Base-by-base conservation (phyloP, 202 grass and related monocot species). In the Digitaria exilis region DNA sequence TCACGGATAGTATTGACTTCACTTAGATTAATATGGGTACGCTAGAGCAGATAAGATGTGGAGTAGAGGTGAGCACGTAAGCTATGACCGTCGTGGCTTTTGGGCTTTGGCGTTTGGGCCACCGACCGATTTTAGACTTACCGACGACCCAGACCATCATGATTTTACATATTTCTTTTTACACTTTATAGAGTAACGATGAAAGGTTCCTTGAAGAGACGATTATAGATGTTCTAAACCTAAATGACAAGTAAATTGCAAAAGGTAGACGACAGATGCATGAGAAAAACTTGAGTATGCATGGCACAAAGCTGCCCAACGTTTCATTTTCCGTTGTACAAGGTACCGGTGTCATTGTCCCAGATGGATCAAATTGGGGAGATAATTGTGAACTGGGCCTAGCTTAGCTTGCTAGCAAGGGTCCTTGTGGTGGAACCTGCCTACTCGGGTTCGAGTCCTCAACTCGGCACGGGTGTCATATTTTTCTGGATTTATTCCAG, bases 1-100 rank as follows among this genome's bases (percentile, higher is more conserved):
- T 89, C 83, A 74, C 68, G 59, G 74, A 74, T 79, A 62, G 41
- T 41, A 75, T 90, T 83, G 41, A 62, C 78, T 31, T 9, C 16
- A 21, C 37, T 80, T 49, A 80, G 75, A 85, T 39, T 83, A 79
- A 64, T 77, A 57, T 19, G 14, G 75, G 59, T 34, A 50, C 31
- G 7, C 51, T 60, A 48, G 17, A 51, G 16, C 14, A 76, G 13
- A 65, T 10, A 61, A 21, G 50, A 82, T 46, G 55, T 3, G 72
- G 64, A 32, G 44, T 0, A 37, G 28, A 16, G 65, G 48, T 3
- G 24, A 51, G 78, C 52, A 85, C 29, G 84, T 43, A 31, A 15
- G 43, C 15, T 72, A 64, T 12, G 43, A n/a, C 37, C 54, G 11
- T 29, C 4, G 69, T 30, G 29, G 46, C 19, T 51, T 22, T 50